Evolutionary conservation across 2,329 filamentous ascomycete genomes (phyloP).

Genomic region (Ceratocystis diversiconidia): DNA sequence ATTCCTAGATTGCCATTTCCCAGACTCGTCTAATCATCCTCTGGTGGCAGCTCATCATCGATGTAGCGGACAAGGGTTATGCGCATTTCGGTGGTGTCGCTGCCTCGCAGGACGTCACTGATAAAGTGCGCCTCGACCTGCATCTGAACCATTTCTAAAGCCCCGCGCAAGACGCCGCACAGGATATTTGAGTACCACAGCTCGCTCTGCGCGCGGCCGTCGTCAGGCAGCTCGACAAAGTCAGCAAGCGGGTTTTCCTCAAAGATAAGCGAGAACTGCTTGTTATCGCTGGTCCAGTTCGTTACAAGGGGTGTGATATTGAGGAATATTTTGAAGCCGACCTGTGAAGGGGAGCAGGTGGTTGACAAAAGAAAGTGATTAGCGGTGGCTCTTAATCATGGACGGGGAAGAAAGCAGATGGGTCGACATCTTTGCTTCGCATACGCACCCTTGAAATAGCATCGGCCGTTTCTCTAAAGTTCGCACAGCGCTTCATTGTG

Average conservation of each 20-base stretch:
- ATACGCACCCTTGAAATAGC: constrained; percentile 75
- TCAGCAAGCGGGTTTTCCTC: constrained; percentile 95
- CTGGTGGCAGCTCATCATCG: constrained; percentile 91
- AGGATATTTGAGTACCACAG: constrained; percentile 98
- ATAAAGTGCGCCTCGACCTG: constrained; percentile 95
- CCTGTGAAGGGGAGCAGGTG: constrained; percentile 34
- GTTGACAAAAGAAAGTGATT: not conserved
- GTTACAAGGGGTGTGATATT: constrained; percentile 89
- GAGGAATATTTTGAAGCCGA: constrained; percentile 97
- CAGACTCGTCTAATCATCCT: constrained; percentile 58
- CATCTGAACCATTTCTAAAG: constrained; percentile 98
- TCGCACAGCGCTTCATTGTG: constrained; percentile 73
- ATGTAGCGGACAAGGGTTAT: constrained; percentile 86
- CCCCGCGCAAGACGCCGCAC: constrained; percentile 79
- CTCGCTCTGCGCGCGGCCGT: constrained; percentile 88
- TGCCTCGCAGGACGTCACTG: constrained; percentile 80
- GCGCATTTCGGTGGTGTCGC: constrained; percentile 95
- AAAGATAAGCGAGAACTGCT: constrained; percentile 90
- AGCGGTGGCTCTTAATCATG: not conserved
- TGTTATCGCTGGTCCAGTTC: constrained; percentile 92
- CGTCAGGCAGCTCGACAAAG: constrained; percentile 93
- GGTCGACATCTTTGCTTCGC: not conserved
- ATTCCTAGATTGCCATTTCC: no score
- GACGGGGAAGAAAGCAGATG: not conserved
- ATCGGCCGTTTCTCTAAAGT: constrained; percentile 91